Base-by-base conservation (phyloP, 768 basidiomycete genomes). In the Candolleomyces eurysporus region DNA sequence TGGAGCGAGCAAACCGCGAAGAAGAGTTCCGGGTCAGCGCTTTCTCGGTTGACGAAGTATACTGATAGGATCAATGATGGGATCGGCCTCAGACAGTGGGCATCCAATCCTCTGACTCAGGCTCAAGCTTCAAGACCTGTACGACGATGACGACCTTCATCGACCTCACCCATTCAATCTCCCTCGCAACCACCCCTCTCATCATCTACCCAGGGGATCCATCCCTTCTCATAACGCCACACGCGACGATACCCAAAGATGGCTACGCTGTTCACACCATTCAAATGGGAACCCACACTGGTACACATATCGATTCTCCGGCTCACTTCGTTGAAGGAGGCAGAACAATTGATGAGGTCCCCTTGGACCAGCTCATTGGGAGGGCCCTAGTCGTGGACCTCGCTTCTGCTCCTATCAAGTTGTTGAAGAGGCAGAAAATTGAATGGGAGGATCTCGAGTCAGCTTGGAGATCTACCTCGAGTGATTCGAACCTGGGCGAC, bases 231-330 rank as follows among this genome's bases (percentile, higher is more conserved):
- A 78, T 74, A 58, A 68, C 64, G 16, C 77, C 75, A 21, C 70
- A 70, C 53, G 66, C 78, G 32, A 77, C 79, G 11, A 69, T 86
- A 58, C 59, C 69, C 4, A 68, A 75, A 59, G 78, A 86, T 58
- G 82, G 83, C 42, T 83, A 78, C 67, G 79, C 75, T 53, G 81
- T 88, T 13, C 80, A 80, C 62, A 67, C 76, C 0, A 72, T 92
- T 53, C 74, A 81, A 30, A 66, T 91, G 21, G 82, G 87, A 4
- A 84, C 90, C 1, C 91, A 92, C 67, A 86, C 87, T 1, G 91
- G 90, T 50, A 92, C 91, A 2, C 91, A 92, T 73, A 78, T 92
- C 71, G 91, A 92, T 66, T 88, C 90, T 0, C 91, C 91, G 0
- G 84, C 81, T 54, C 91, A 92, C 67, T 91, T 90, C 75, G 72